Evolutionary conservation across 1,139 yeast genomes (phyloP).

Genomic region (Schizosaccharomyces versatilis): DNA sequence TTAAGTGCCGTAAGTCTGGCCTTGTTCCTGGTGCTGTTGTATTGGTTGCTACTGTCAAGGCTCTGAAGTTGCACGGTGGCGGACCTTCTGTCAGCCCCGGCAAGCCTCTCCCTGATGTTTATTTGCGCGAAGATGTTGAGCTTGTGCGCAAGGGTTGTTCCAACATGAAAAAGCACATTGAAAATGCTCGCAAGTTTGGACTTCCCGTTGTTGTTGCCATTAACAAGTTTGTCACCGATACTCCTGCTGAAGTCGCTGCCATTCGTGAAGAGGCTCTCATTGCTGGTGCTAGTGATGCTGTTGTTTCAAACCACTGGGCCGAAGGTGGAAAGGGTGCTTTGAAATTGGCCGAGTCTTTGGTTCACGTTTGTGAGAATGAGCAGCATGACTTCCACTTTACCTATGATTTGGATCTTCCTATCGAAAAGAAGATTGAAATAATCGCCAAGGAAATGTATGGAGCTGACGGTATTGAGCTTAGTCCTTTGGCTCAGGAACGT

Average conservation of each 20-base stretch:
- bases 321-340: constrained; percentile 93
- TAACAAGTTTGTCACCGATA: constrained; percentile 72
- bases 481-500: constrained; percentile 66
- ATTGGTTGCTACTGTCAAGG: constrained; percentile 92
- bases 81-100: constrained; percentile 84
- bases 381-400: constrained; percentile 48
- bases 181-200: constrained; percentile 68
- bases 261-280: constrained; percentile 63
- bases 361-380: constrained; percentile 35
- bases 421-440: constrained; percentile 60
- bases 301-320: constrained; percentile 93
- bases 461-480: constrained; percentile 69
- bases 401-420: constrained; percentile 40
- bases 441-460: constrained; percentile 90
- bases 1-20: constrained; percentile 86
- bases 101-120: constrained; percentile 67
- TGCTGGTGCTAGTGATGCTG: constrained; percentile 88
- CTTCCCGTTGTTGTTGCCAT: constrained; percentile 92
- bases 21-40: constrained; percentile 79
- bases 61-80: constrained; percentile 93
- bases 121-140: constrained; percentile 68
- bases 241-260: constrained; percentile 61
- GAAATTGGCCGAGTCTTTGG: constrained; percentile 65
- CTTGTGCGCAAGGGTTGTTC: constrained; percentile 67
- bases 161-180: constrained; percentile 76